Evolutionary conservation across 208 protist species (phyloP).

Genomic region (Crithidia acanthocephali): DNA sequence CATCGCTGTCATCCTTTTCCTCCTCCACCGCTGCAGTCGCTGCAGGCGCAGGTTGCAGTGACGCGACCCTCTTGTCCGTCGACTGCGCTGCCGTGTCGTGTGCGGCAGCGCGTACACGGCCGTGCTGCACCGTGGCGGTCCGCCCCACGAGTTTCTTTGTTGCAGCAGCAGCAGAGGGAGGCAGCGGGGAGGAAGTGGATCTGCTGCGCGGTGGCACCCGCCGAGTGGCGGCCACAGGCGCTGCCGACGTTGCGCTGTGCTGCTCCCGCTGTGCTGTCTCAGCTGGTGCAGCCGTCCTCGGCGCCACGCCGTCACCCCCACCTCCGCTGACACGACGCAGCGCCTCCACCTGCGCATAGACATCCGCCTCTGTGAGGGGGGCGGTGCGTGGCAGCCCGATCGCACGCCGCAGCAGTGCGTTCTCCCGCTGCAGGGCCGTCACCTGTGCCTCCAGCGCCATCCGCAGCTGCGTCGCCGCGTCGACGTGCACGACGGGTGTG

Average conservation of each 20-base stretch:
- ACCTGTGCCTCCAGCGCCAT: conserved; percentile 52
- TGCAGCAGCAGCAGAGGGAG: not conserved
- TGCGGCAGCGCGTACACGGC: no score
- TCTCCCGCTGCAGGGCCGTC: conserved; percentile 50
- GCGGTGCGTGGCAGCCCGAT: conserved; percentile 17
- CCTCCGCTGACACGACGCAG: not conserved
- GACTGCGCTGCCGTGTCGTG: no score
- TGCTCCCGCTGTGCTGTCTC: no score
- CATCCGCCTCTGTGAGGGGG: conserved; percentile 12
- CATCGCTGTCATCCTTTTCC: no score
- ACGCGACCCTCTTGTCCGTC: no score
- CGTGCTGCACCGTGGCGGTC: no score
- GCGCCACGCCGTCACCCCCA: not conserved
- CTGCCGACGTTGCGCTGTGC: not conserved
- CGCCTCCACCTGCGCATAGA: conserved; percentile 19
- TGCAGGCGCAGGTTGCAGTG: no score
- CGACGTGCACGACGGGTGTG: conserved; percentile 58
- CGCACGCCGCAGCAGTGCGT: conserved; percentile 49
- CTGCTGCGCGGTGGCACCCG: conserved; percentile 1
- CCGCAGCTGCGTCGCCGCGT: conserved; percentile 61
- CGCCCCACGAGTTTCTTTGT: no score
- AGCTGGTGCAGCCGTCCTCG: not conserved
- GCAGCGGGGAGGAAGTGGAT: not conserved
- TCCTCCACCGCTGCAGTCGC: no score
- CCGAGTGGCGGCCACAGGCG: no score